A percentile compares a stretch with the other conserved stretches of the same genome.
Conservation (phyloP, 768 basidiomycete genomes). For the Boletus bicolor region DNA sequence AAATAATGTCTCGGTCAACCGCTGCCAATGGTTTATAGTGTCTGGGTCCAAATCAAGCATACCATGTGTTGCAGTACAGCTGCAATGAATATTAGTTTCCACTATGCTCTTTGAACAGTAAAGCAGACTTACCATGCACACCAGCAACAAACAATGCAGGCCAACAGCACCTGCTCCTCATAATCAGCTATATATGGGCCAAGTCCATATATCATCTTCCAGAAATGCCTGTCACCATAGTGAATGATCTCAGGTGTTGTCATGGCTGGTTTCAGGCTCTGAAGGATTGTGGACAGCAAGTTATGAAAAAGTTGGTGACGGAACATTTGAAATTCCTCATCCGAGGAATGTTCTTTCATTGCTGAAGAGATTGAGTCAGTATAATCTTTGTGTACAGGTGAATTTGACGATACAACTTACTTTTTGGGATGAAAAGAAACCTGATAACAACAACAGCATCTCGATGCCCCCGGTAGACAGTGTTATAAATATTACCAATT, state of each 20-base stretch:
- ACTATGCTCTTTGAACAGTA: slow-evolving; percentile 26
- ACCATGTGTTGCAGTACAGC: not conserved
- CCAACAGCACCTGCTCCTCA: not conserved
- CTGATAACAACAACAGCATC: slow-evolving; percentile 7
- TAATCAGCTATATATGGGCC: slow-evolving; percentile 4
- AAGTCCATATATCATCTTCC: not conserved
- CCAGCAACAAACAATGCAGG: not conserved
- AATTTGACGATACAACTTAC: slow-evolving; percentile 12
- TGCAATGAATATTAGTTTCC: not conserved
- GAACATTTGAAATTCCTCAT: slow-evolving; percentile 26
- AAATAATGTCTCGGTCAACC: not conserved
- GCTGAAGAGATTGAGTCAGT: not conserved
- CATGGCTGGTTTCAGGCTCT: slow-evolving; percentile 22
- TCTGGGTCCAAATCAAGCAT: not conserved
- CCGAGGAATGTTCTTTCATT: slow-evolving; percentile 4
- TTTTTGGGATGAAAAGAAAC: slow-evolving; percentile 33
- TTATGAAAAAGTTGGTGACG: slow-evolving; percentile 31
- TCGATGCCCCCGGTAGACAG: not conserved
- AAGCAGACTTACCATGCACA: not conserved
- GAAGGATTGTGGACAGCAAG: not conserved
- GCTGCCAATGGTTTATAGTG: not conserved
- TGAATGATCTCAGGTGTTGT: slow-evolving; percentile 17
- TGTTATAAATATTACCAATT: not conserved
- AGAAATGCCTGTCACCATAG: slow-evolving; percentile 32
- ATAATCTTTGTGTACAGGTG: not conserved